phyloP scores from a whole-genome alignment of 179 eudicot species.

The Heliamphora pulchella region DNA sequence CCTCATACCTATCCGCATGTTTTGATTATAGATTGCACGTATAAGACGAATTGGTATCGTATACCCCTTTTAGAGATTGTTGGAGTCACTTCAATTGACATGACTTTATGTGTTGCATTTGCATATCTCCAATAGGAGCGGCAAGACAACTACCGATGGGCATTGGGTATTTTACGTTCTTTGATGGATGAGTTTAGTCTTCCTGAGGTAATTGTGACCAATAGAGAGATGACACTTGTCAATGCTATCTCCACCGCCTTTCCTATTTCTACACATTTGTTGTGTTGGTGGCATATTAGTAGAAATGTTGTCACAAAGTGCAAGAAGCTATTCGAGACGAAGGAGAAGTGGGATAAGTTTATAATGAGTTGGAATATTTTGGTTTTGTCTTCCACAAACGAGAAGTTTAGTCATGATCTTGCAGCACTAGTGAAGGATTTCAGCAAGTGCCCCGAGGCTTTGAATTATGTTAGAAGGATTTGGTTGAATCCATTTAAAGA shows the following conservation, averaged over 20 bases:
- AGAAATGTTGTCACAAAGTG: neutral
- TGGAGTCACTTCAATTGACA: neutral
- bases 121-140: neutral
- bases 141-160: neutral
- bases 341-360: constrained; percentile 1
- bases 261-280: neutral
- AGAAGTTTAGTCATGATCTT: neutral
- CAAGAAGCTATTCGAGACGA: neutral
- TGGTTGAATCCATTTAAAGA: neutral
- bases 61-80: too few species aligned
- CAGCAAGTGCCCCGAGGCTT: neutral
- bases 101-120: neutral
- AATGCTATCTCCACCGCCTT: neutral
- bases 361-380: neutral
- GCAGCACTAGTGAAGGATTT: neutral
- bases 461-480: neutral
- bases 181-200: neutral
- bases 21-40: too few species aligned
- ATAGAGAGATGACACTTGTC: neutral
- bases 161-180: neutral
- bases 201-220: neutral
- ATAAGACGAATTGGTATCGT: too few species aligned
- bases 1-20: too few species aligned
- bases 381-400: neutral
- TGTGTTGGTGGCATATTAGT: neutral